phyloP scores from a whole-genome alignment of 768 basidiomycete species.

The Terana coerulea region DNA sequence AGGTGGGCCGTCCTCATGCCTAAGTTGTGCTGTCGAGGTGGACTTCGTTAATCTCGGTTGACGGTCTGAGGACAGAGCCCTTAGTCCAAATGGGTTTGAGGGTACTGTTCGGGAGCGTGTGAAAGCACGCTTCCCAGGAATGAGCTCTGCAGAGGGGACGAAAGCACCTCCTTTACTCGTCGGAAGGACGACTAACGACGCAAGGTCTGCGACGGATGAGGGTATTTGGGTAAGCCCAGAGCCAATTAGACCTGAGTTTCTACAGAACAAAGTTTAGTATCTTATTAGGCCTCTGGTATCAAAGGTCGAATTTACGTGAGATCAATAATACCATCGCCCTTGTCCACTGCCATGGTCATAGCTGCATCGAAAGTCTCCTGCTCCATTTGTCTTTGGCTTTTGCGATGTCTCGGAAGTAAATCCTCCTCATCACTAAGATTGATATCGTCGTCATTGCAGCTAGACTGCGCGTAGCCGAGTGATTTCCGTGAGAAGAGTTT shows the following conservation, averaged over 20 bases:
- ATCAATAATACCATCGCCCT: constrained; percentile 45
- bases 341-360: constrained; percentile 40
- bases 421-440: constrained; percentile 14
- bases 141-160: constrained; percentile 33
- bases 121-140: constrained; percentile 14
- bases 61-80: constrained; percentile 17
- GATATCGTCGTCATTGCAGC: constrained; percentile 1
- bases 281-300: not conserved
- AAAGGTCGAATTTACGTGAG: constrained; percentile 42
- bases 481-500: constrained; percentile 2
- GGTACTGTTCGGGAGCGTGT: constrained; percentile 20
- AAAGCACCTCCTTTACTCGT: constrained; percentile 13
- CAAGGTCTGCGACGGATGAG: constrained; percentile 39
- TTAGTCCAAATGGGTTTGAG: constrained; percentile 4
- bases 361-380: constrained; percentile 48
- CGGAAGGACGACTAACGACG: constrained; percentile 42
- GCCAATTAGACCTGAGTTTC: not conserved
- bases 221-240: constrained; percentile 41
- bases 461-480: not conserved
- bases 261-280: not conserved
- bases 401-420: constrained; percentile 8
- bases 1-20: too few relatives aligned
- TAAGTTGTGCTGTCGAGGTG: constrained; percentile 10
- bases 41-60: constrained; percentile 23
- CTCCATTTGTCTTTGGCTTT: constrained; percentile 22